phyloP scores from a whole-genome alignment of 164 flowering plant genomes.

The Brasenia schreberi region DNA sequence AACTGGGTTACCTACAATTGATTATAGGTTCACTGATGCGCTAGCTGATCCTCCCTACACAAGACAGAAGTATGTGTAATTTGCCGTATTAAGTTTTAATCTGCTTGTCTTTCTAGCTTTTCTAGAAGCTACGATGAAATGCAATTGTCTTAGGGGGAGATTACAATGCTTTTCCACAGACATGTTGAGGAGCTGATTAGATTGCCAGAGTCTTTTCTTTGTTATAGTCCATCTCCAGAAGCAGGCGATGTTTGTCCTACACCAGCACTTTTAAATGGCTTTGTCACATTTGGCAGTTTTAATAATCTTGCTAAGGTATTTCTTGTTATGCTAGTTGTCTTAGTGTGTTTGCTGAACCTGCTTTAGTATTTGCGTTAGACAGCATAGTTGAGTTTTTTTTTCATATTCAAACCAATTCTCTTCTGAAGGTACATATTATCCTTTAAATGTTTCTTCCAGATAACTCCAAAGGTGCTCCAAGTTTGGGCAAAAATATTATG shows the following conservation, averaged over 20 bases:
- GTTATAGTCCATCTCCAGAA: constrained; percentile 93
- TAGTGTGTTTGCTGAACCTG: not conserved
- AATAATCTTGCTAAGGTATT: constrained; percentile 96
- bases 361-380: no score
- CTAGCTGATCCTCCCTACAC: constrained; percentile 75
- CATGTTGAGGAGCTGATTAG: constrained; percentile 91
- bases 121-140: not conserved
- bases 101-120: not conserved
- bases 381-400: no score
- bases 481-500: constrained; percentile 94
- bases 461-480: constrained; percentile 91
- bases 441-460: constrained; percentile 26
- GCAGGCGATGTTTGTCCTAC: constrained; percentile 82
- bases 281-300: constrained; percentile 94
- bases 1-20: constrained; percentile 91
- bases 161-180: constrained; percentile 27
- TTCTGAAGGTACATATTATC: not conserved
- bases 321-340: not conserved
- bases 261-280: constrained; percentile 91
- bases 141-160: not conserved
- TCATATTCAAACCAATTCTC: not conserved
- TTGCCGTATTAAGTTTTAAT: constrained; percentile 1
- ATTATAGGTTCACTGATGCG: constrained; percentile 84
- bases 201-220: constrained; percentile 80
- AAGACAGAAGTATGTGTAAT: constrained; percentile 52